These are phyloP conservation scores for Deinandra increscens DNA, from an alignment of 129 eudicot genomes.

Conservation along the genomic window DNA sequence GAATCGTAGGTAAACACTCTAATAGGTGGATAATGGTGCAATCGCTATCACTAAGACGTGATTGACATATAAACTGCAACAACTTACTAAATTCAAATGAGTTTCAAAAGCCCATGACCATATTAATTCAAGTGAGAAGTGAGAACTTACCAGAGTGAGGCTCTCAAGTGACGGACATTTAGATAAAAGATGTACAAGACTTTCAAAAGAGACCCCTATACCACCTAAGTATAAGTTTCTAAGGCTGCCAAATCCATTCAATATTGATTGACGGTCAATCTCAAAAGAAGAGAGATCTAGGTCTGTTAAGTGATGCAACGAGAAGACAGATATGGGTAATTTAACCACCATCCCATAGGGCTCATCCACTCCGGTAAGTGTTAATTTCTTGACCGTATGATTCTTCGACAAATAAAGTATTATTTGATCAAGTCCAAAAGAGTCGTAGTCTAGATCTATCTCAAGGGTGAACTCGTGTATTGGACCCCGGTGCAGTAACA, in stretches of 20 bases:
- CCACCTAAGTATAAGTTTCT: background rate
- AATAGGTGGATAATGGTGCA: constrained; percentile 1
- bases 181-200: constrained; percentile 4
- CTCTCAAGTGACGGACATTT: constrained; percentile 5
- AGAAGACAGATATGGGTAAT: too few species aligned
- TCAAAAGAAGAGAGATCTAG: background rate
- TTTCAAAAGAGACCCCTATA: background rate
- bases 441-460: background rate
- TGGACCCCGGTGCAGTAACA: too few species aligned
- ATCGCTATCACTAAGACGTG: background rate
- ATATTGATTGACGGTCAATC: background rate
- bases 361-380: background rate
- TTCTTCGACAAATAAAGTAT: background rate
- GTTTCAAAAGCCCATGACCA: background rate
- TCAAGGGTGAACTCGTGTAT: constrained; percentile 6
- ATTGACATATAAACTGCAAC: background rate
- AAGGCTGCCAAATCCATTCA: background rate
- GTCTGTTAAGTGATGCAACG: too few species aligned
- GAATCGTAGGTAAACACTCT: background rate
- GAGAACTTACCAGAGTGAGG: background rate
- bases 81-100: background rate
- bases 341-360: background rate
- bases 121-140: too few species aligned
- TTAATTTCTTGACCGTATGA: background rate
- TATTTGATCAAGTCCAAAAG: background rate